Percentiles rank a stretch among this genome's conserved stretches.
These are phyloP conservation scores for Angomonas ambiguus DNA, from an alignment of 208 protist genomes.

Conservation along the genomic window DNA sequence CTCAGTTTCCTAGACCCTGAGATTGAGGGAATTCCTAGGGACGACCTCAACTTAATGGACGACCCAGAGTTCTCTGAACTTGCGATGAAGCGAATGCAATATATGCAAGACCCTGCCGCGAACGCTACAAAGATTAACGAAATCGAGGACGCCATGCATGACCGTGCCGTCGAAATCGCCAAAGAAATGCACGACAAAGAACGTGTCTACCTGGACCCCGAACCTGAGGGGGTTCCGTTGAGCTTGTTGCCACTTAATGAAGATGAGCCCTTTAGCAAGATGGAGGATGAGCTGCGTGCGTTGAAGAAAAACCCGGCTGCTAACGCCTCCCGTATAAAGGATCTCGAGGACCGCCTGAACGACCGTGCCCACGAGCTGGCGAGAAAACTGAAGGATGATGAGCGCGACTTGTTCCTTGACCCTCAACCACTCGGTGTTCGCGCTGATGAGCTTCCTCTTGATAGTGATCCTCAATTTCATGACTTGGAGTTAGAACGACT, in stretches of 20 bases:
- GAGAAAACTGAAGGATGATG: conserved; percentile 46
- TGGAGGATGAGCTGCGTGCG: conserved; percentile 45
- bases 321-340: conserved; percentile 31
- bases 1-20: conserved; percentile 57
- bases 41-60: conserved; percentile 44
- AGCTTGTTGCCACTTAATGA: background rate
- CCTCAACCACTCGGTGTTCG: conserved; percentile 45
- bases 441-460: conserved; percentile 35
- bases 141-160: conserved; percentile 65
- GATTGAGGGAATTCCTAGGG: conserved; percentile 65
- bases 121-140: conserved; percentile 54
- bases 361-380: conserved; percentile 66
- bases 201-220: conserved; percentile 22
- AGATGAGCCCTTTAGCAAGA: background rate
- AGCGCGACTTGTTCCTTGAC: conserved; percentile 68
- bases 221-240: conserved; percentile 23
- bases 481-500: conserved; percentile 50
- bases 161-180: conserved; percentile 47
- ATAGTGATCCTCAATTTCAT: conserved; percentile 50
- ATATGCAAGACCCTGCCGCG: conserved; percentile 40
- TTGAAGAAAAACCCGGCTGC: conserved; percentile 34
- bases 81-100: conserved; percentile 25
- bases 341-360: conserved; percentile 45
- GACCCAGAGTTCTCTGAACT: conserved; percentile 46
- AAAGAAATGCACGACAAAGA: conserved; percentile 57